Evolutionary conservation across 1,139 yeast genomes (phyloP).

Genomic region (Blastobotrys indianensis): DNA sequence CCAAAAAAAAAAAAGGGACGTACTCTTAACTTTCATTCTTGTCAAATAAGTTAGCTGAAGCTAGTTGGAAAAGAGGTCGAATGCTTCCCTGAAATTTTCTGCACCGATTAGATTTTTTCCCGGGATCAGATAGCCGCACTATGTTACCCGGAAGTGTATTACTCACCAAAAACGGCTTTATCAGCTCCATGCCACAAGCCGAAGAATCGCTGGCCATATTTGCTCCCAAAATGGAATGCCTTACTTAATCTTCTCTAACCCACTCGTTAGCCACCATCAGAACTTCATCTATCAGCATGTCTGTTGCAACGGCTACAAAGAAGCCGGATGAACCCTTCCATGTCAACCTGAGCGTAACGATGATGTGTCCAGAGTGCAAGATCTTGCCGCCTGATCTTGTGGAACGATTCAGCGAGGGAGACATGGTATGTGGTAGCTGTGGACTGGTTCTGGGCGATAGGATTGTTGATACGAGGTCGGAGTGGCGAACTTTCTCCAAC

Average conservation of each 20-base stretch:
- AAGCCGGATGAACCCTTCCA: constrained; percentile 23
- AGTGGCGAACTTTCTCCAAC: constrained; percentile 94
- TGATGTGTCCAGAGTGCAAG: constrained; percentile 94
- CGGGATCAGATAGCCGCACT: constrained; percentile 8
- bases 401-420: constrained; percentile 95
- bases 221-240: background rate
- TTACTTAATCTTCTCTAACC: background rate
- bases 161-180: background rate
- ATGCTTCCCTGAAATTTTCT: constrained; percentile 1
- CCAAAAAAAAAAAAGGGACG: background rate
- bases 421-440: constrained; percentile 94
- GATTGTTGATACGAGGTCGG: constrained; percentile 91
- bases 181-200: constrained; percentile 1
- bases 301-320: constrained; percentile 4
- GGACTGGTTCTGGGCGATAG: constrained; percentile 90
- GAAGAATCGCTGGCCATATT: background rate
- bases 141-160: constrained; percentile 5
- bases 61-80: background rate
- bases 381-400: constrained; percentile 93
- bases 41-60: background rate
- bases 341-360: constrained; percentile 69
- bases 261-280: background rate
- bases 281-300: background rate
- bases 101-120: background rate
- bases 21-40: constrained; percentile 7